phyloP scores from a whole-genome alignment of 805 yeast species.

The Pichia pseudocactophila region DNA sequence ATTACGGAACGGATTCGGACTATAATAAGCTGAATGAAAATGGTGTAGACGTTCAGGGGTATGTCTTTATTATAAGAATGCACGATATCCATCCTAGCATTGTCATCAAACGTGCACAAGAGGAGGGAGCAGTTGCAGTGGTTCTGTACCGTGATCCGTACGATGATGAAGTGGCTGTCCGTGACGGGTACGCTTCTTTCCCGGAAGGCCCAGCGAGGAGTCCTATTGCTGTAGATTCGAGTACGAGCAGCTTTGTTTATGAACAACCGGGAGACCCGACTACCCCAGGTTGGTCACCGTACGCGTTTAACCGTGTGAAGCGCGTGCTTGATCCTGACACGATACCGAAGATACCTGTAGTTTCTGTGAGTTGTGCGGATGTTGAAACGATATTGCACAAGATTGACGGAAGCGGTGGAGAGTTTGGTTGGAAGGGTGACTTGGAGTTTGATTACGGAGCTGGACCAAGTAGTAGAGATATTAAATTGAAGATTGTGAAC shows the following conservation, averaged over 20 bases:
- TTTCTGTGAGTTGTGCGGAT: conserved; percentile 40
- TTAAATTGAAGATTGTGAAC: conserved; percentile 32
- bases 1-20: conserved; percentile 52
- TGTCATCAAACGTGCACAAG: conserved; percentile 53
- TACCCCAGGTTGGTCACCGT: conserved; percentile 63
- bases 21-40: conserved; percentile 33
- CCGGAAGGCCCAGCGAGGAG: conserved; percentile 64
- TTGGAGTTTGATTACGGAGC: conserved; percentile 35
- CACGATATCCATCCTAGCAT: conserved; percentile 44
- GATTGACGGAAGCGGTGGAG: conserved; percentile 30
- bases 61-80: conserved; percentile 50
- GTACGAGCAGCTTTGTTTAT: conserved; percentile 48
- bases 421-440: conserved; percentile 32
- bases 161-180: conserved; percentile 45
- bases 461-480: conserved; percentile 36
- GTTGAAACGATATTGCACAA: conserved; percentile 32
- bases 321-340: conserved; percentile 32
- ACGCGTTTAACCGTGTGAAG: conserved; percentile 26
- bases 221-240: conserved; percentile 51
- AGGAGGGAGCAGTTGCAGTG: conserved; percentile 54
- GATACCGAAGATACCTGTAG: conserved; percentile 45
- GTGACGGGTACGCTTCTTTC: conserved; percentile 46
- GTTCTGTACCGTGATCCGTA: conserved; percentile 48
- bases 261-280: conserved; percentile 72
- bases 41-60: conserved; percentile 40